Evolutionary conservation across 257 asterid species (phyloP).

Genomic region (Fraxinus excelsior): DNA sequence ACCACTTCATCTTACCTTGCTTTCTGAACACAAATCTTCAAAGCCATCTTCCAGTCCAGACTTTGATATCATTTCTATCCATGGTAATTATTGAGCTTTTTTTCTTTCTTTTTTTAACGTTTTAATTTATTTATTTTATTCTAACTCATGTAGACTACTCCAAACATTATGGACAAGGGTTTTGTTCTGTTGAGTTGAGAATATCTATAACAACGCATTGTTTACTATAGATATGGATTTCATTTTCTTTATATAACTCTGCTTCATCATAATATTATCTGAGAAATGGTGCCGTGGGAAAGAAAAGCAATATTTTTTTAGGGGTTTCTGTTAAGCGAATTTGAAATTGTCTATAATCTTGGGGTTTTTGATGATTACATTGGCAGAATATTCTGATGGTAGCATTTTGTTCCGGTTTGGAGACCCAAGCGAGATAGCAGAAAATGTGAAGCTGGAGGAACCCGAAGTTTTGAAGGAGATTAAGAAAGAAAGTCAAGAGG

Average conservation of each 20-base stretch:
- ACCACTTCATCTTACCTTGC: constrained; percentile 36
- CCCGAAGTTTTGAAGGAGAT: constrained; percentile 29
- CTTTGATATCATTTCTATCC: constrained; percentile 55
- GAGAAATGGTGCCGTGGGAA: not conserved
- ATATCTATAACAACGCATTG: not conserved
- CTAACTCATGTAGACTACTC: not conserved
- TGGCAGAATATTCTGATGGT: constrained; percentile 84
- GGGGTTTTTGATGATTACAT: constrained; percentile 26
- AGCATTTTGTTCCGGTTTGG: constrained; percentile 80
- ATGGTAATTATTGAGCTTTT: constrained; percentile 40
- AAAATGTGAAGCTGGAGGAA: constrained; percentile 44
- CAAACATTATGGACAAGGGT: not conserved
- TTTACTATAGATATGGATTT: not conserved
- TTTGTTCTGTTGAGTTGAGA: not conserved
- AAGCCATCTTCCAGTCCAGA: constrained; percentile 29
- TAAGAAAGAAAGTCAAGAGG: constrained; percentile 33
- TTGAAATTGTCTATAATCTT: constrained; percentile 27
- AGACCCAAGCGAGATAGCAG: constrained; percentile 51
- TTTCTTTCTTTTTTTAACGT: not conserved
- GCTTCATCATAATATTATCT: not conserved
- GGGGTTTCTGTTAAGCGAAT: constrained; percentile 11
- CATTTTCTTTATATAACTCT: not conserved
- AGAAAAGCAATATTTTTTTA: not conserved
- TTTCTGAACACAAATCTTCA: constrained; percentile 37
- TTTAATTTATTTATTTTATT: not conserved